Evolutionary conservation across 2,329 filamentous ascomycete species (phyloP).

Genomic region (Didymella glomerata): DNA sequence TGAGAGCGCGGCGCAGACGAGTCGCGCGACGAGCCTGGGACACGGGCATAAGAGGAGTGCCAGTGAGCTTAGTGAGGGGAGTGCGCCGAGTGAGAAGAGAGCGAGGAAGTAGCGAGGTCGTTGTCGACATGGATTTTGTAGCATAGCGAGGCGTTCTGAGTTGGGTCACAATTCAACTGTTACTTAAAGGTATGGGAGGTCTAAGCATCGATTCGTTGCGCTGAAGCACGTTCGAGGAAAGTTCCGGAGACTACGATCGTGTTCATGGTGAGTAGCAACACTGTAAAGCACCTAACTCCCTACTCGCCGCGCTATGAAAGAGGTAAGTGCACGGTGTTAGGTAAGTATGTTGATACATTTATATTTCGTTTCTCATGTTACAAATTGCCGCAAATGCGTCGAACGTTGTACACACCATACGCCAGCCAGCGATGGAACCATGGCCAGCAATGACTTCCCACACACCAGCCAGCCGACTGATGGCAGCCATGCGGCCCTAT

Average conservation of each 20-base stretch:
- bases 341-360: neutral
- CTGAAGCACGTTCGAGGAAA: neutral
- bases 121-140: neutral
- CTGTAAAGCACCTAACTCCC: neutral
- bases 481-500: slow-evolving; percentile 22
- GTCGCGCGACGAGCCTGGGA: slow-evolving; percentile 39
- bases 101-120: slow-evolving; percentile 36
- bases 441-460: slow-evolving; percentile 29
- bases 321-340: neutral
- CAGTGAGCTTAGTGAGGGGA: slow-evolving; percentile 73
- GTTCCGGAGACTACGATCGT: neutral
- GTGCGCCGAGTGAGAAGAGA: slow-evolving; percentile 46
- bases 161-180: neutral
- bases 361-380: slow-evolving; percentile 25
- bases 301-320: neutral
- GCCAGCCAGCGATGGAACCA: slow-evolving; percentile 23
- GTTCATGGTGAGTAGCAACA: neutral
- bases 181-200: no score
- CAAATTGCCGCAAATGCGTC: slow-evolving; percentile 28
- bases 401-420: slow-evolving; percentile 39
- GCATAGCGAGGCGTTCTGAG: slow-evolving; percentile 8
- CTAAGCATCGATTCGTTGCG: no score
- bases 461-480: slow-evolving; percentile 35
- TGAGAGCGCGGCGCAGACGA: slow-evolving; percentile 42
- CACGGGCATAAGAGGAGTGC: slow-evolving; percentile 77